These are phyloP conservation scores for Kwoniella sp. DNA, from an alignment of 768 basidiomycete genomes.

Conservation along the genomic window DNA sequence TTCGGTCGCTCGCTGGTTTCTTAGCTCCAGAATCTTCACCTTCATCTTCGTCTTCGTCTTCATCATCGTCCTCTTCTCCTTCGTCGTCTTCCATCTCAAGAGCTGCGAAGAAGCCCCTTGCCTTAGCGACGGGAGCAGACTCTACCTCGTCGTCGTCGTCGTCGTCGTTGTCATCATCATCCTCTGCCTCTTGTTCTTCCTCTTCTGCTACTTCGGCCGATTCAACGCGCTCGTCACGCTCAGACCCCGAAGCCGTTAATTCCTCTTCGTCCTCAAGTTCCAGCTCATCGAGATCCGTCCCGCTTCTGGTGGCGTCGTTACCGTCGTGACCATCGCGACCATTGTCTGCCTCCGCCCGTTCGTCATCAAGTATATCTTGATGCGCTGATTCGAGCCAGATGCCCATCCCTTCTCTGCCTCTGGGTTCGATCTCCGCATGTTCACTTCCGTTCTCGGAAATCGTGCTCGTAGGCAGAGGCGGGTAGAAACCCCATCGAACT, in stretches of 20 bases:
- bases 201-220: conserved; percentile 11
- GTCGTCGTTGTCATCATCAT: conserved; percentile 48
- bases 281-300: background rate
- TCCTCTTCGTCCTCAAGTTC: conserved; percentile 12
- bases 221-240: conserved; percentile 28
- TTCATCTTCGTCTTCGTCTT: background rate
- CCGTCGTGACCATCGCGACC: conserved; percentile 18
- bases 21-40: too few relatives aligned
- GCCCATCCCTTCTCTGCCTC: conserved; percentile 33
- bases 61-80: conserved; percentile 25
- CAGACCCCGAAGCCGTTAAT: conserved; percentile 16
- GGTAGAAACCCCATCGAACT: conserved; percentile 84
- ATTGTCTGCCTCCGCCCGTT: conserved; percentile 7
- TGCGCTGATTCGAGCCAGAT: conserved; percentile 44
- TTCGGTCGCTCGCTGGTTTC: background rate
- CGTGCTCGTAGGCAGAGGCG: conserved; percentile 57
- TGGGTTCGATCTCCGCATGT: background rate
- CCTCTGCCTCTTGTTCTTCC: conserved; percentile 16
- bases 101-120: conserved; percentile 44
- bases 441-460: background rate
- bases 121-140: conserved; percentile 31
- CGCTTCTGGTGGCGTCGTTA: conserved; percentile 46
- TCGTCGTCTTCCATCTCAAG: conserved; percentile 36
- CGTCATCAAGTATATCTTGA: conserved; percentile 18
- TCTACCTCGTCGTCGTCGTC: conserved; percentile 55